Evolutionary conservation across 1,284 basidiomycete species (phyloP).

Genomic region (Hypsizygus ulmarius): DNA sequence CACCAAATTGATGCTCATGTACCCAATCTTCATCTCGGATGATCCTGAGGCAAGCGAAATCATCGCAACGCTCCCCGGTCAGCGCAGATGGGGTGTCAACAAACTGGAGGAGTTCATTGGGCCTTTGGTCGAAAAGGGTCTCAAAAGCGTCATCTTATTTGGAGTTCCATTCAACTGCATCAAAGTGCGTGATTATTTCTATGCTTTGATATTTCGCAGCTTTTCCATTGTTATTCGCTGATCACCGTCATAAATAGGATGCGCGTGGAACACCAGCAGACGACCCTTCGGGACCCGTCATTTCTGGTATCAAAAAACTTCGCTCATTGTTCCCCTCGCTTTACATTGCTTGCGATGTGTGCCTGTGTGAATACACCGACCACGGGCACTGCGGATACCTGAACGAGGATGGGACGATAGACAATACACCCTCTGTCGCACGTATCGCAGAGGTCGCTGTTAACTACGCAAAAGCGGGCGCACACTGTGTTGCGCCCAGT

Average conservation of each 20-base stretch:
- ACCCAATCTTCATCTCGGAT: conserved; percentile 95
- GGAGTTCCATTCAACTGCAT: conserved; percentile 86
- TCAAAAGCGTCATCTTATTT: conserved; percentile 93
- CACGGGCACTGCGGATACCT: conserved; percentile 97
- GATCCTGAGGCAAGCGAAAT: conserved; percentile 80
- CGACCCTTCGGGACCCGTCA: conserved; percentile 88
- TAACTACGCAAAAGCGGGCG: conserved; percentile 91
- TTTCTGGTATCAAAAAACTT: conserved; percentile 82
- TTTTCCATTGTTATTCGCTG: not conserved
- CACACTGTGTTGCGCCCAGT: conserved; percentile 96
- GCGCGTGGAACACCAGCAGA: conserved; percentile 84
- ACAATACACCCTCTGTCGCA: conserved; percentile 73
- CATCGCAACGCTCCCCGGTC: conserved; percentile 79
- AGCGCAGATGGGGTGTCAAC: conserved; percentile 93
- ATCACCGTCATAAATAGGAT: conserved; percentile 54
- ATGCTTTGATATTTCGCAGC: not conserved
- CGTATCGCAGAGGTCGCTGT: conserved; percentile 93
- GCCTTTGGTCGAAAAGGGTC: conserved; percentile 87
- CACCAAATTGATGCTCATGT: conserved; percentile 94
- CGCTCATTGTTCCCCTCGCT: conserved; percentile 76
- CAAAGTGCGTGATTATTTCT: conserved; percentile 60
- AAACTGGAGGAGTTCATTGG: conserved; percentile 85
- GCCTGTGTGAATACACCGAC: conserved; percentile 99
- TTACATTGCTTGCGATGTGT: conserved; percentile 93
- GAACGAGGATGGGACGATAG: conserved; percentile 69